Conservation (phyloP, 2,329 filamentous ascomycete genomes). For the Mycosphaerella sp. region DNA sequence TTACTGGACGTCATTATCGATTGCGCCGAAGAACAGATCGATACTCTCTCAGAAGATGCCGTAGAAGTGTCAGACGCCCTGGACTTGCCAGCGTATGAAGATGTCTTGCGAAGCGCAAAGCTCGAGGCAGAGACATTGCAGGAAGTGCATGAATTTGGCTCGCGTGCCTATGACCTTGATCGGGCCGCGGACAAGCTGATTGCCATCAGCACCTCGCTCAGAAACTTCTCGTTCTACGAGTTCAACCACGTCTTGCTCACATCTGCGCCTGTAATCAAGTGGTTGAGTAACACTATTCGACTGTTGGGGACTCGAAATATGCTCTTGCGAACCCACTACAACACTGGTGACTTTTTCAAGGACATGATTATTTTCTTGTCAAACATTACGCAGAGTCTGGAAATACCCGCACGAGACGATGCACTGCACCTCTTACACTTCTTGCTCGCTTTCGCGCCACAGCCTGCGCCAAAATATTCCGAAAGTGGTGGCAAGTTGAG, state of each 20-base stretch:
- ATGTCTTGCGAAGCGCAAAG: conserved; percentile 72
- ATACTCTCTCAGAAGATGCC: conserved; percentile 75
- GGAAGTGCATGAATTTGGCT: conserved; percentile 68
- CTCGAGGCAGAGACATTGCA: conserved; percentile 66
- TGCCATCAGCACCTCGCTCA: conserved; percentile 84
- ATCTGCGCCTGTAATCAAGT: conserved; percentile 70
- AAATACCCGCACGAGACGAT: conserved; percentile 80
- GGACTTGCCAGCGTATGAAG: conserved; percentile 77
- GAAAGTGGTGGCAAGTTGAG: conserved; percentile 47
- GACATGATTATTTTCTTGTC: conserved; percentile 84
- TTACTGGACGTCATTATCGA: conserved; percentile 82
- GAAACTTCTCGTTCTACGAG: conserved; percentile 83
- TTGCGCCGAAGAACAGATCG: conserved; percentile 82
- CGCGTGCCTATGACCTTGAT: conserved; percentile 72
- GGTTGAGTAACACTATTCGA: conserved; percentile 75
- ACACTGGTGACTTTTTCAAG: conserved; percentile 96
- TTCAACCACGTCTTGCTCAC: conserved; percentile 71
- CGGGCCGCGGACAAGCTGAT: conserved; percentile 80
- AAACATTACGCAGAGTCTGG: conserved; percentile 70
- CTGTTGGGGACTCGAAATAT: conserved; percentile 85
- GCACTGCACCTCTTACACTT: conserved; percentile 82
- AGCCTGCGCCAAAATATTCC: conserved; percentile 57
- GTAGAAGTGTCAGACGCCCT: conserved; percentile 83
- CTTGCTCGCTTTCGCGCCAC: conserved; percentile 80
- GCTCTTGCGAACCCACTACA: conserved; percentile 72